phyloP scores from a whole-genome alignment of 371 early-diverging fungal genomes.

The Circinella minor region DNA sequence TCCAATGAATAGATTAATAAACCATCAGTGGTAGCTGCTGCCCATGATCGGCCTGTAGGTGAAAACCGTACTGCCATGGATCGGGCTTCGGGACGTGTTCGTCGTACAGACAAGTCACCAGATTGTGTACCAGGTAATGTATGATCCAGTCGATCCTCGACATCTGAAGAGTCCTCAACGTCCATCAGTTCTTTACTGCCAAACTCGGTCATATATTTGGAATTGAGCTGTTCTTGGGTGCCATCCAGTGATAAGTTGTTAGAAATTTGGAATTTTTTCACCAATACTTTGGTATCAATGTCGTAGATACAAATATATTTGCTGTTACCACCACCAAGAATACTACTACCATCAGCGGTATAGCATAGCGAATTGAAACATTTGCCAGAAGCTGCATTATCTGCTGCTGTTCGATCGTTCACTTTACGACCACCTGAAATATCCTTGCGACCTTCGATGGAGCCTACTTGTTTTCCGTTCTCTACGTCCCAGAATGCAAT shows the following conservation, averaged over 20 bases:
- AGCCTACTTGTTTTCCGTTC: conserved; percentile 66
- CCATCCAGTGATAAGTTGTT: conserved; percentile 93
- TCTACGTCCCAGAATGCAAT: conserved; percentile 91
- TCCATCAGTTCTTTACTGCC: conserved; percentile 82
- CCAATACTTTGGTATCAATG: conserved; percentile 69
- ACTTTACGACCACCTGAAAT: conserved; percentile 88
- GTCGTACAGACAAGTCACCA: conserved; percentile 85
- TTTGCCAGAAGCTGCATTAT: conserved; percentile 85
- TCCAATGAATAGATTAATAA: conserved; percentile 93
- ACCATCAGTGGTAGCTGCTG: conserved; percentile 97
- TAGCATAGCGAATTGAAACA: conserved; percentile 92
- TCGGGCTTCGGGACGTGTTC: conserved; percentile 78
- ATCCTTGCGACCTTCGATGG: conserved; percentile 93
- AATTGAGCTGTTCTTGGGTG: conserved; percentile 87
- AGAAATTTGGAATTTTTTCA: conserved; percentile 91
- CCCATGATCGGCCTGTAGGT: conserved; percentile 94
- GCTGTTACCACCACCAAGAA: conserved; percentile 94
- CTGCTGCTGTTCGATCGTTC: conserved; percentile 73
- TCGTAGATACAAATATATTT: conserved; percentile 97
- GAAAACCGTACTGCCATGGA: conserved; percentile 88
- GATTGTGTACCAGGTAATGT: conserved; percentile 87
- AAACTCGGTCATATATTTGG: conserved; percentile 93
- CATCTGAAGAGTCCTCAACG: conserved; percentile 76
- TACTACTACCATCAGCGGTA: conserved; percentile 89
- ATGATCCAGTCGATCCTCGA: conserved; percentile 83